phyloP scores from a whole-genome alignment of 441 rosid genomes.

The Dalechampia spathulata region DNA sequence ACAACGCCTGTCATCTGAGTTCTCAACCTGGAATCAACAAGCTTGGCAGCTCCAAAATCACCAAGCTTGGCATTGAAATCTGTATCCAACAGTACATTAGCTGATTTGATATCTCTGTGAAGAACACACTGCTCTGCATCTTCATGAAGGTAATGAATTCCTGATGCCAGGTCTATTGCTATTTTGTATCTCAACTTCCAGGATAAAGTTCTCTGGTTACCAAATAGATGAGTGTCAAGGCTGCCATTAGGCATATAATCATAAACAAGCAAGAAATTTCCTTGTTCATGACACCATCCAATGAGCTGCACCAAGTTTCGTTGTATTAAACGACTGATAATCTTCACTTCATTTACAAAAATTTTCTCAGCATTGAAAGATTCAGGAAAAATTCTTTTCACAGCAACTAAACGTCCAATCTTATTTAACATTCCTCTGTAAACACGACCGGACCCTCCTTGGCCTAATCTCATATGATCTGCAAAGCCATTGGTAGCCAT shows the following conservation, averaged over 20 bases:
- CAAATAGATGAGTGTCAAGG: conserved; percentile 3
- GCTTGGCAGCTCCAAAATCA: conserved; percentile 3
- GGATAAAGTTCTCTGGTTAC: neutral
- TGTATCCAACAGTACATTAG: neutral
- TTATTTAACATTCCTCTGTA: conserved; percentile 2
- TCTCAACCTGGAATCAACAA: neutral
- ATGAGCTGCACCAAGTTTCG: conserved; percentile 7
- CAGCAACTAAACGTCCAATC: neutral
- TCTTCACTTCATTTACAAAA: conserved; percentile 8
- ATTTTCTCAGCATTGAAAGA: neutral
- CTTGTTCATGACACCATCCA: conserved; percentile 7
- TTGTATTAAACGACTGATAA: conserved; percentile 2
- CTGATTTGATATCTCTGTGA: conserved; percentile 7
- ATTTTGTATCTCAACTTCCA: neutral
- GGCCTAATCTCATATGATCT: neutral
- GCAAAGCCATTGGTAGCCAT: neutral
- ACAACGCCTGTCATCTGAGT: conserved; percentile 1
- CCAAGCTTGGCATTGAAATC: conserved; percentile 1
- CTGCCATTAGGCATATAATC: conserved; percentile 5
- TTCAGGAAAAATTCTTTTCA: neutral
- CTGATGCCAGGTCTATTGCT: conserved; percentile 1
- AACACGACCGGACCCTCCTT: conserved; percentile 4
- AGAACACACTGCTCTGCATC: conserved; percentile 1
- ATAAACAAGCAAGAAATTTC: neutral
- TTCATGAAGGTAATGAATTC: conserved; percentile 2